Evolutionary conservation across 2,329 filamentous ascomycete species (phyloP).

Genomic region (Aspergillus sp.): DNA sequence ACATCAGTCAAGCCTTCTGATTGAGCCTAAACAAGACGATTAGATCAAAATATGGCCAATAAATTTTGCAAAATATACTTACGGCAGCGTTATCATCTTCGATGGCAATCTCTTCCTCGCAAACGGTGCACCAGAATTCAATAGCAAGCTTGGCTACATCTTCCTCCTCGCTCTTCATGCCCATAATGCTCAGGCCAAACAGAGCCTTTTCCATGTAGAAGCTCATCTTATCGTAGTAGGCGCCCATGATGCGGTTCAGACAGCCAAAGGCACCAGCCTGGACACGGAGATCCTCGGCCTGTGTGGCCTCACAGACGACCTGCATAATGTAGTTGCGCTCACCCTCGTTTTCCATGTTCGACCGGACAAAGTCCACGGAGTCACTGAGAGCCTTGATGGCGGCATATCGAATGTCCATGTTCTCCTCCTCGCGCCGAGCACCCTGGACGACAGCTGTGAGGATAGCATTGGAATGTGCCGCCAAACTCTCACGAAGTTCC

Average conservation of each 20-base stretch:
- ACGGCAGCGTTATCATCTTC: conserved; percentile 93
- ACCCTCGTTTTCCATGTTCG: conserved; percentile 98
- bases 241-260: conserved; percentile 95
- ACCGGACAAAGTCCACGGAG: conserved; percentile 94
- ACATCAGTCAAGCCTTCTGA: conserved; percentile 79
- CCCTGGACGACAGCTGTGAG: conserved; percentile 97
- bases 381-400: conserved; percentile 94
- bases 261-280: conserved; percentile 97
- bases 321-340: conserved; percentile 99
- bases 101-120: conserved; percentile 96
- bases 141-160: conserved; percentile 97
- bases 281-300: conserved; percentile 86
- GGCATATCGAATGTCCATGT: conserved; percentile 85
- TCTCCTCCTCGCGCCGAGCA: conserved; percentile 93
- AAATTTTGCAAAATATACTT: conserved; percentile 35
- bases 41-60: conserved; percentile 10
- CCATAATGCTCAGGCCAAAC: conserved; percentile 94
- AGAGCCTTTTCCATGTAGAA: conserved; percentile 99
- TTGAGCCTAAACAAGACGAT: conserved; percentile 52
- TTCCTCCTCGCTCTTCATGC: conserved; percentile 98
- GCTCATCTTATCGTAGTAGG: conserved; percentile 99
- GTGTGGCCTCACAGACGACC: conserved; percentile 97
- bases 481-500: conserved; percentile 79
- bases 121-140: conserved; percentile 99
- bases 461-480: conserved; percentile 93